Evolutionary conservation across 2,329 filamentous ascomycete species (phyloP), one percentile per base, ranked within the genome.

Genomic region (Passalora sequoiae): DNA sequence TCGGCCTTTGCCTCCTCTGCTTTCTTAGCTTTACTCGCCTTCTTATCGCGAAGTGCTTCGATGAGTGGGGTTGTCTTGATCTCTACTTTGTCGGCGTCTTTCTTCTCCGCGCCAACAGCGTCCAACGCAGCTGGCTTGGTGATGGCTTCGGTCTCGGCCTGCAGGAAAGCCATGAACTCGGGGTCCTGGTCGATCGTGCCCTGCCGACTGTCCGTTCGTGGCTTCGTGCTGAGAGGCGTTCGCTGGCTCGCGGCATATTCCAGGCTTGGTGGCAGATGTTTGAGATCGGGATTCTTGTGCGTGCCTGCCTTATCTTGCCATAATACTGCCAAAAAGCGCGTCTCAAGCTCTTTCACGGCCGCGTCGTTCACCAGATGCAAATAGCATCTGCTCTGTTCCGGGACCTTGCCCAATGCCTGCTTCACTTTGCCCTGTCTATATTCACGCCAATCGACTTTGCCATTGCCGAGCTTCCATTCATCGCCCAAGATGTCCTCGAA

Each of bases 111-210:
- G 3, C 74, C 65, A 22, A 79, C 74, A 19, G 75, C 68, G 17
- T 74, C 75, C 1, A 64, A 47, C 6, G 70, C 66, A 7, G 69
- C 59, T 9, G 77, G 66, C 58, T 77, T 82, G n/a, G 68, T 66
- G 47, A 80, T 73, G 2, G 77, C 79, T 55, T 94, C 88, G 1
- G 89, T 94, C 35, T 97, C 75, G 41, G 79, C 84, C 63, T 94
- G 86, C 6, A 98, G 75, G 63, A 97, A 98, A 19, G 83, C 81
- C 71, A 96, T 94, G 58, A 96, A 98, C 57, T 97, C 92, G 0
- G 87, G 81, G 60, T 98, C 92, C 62, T 95, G 89, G 58, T 98
- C 92, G 54, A 98, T 97, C 3, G 89, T 95, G 40, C 91, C 92
- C 63, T 95, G 87, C 10, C 89, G 82, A 40, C 81, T 80, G 70